Evolutionary conservation across 2,329 filamentous ascomycete genomes (phyloP).

Genomic region (Cephalotrichum gorgonifer): DNA sequence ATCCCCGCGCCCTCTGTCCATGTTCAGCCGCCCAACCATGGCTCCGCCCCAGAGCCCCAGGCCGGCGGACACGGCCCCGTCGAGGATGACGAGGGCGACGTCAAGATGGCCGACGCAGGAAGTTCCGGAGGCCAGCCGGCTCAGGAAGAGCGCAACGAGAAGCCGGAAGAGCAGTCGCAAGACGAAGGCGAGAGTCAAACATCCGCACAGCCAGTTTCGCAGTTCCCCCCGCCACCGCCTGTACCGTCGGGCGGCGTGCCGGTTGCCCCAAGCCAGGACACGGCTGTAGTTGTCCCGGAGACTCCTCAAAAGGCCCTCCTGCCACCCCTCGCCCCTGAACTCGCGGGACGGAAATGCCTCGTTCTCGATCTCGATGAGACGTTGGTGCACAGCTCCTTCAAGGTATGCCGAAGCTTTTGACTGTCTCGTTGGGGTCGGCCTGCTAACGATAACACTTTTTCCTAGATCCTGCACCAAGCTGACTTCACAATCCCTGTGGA

Average conservation of each 20-base stretch:
- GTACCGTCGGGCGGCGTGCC: constrained; percentile 18
- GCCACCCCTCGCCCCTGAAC: constrained; percentile 68
- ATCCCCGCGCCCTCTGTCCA: constrained; percentile 9
- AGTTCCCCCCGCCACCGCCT: constrained; percentile 35
- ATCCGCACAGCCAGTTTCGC: constrained; percentile 23
- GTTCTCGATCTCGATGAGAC: constrained; percentile 96
- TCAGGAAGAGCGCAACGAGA: constrained; percentile 13
- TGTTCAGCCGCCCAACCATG: constrained; percentile 31
- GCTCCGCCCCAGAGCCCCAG: constrained; percentile 5
- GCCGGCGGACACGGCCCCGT: background rate
- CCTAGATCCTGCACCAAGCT: constrained; percentile 87
- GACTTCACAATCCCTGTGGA: constrained; percentile 99
- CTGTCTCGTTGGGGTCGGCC: background rate
- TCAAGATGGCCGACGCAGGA: constrained; percentile 53
- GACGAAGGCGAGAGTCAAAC: background rate
- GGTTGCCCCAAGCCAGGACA: constrained; percentile 27
- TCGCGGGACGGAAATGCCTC: constrained; percentile 83
- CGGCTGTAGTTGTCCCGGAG: constrained; percentile 17
- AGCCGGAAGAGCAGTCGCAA: constrained; percentile 12
- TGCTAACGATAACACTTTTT: background rate
- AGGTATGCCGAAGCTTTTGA: constrained; percentile 44
- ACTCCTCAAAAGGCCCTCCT: constrained; percentile 60
- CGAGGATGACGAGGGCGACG: constrained; percentile 44
- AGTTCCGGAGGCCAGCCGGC: background rate
- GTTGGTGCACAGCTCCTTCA: constrained; percentile 96